These are phyloP conservation scores for Circinella umbellata DNA, from an alignment of 371 early-diverging fungal genomes.

Conservation along the genomic window DNA sequence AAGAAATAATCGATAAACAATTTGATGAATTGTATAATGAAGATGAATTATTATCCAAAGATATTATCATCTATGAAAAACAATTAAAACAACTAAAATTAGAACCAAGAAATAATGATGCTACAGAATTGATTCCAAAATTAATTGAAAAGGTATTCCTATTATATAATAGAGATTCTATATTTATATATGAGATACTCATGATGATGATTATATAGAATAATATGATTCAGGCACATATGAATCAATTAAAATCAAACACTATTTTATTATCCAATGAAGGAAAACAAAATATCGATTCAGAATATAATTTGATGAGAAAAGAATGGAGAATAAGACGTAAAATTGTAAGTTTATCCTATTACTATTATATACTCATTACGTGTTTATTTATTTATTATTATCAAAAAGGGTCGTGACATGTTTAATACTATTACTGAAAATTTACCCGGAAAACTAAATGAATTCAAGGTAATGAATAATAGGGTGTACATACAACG, in stretches of 20 bases:
- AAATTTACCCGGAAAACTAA: slow-evolving; percentile 14
- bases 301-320: background rate
- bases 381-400: too few relatives aligned
- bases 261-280: slow-evolving; percentile 5
- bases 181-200: too few relatives aligned
- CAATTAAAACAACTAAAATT: background rate
- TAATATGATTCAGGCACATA: background rate
- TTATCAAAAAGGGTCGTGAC: slow-evolving; percentile 12
- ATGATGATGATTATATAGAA: too few relatives aligned
- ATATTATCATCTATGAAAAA: background rate
- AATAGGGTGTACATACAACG: too few relatives aligned
- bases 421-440: slow-evolving; percentile 22
- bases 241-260: slow-evolving; percentile 13
- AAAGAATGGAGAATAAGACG: slow-evolving; percentile 26
- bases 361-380: background rate
- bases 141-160: background rate
- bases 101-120: background rate
- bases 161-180: too few relatives aligned
- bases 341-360: slow-evolving; percentile 14
- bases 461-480: slow-evolving; percentile 17
- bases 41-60: background rate
- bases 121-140: background rate
- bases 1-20: background rate
- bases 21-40: background rate
- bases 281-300: slow-evolving; percentile 11